phyloP scores from a whole-genome alignment of 805 yeast species.

The Metschnikowia henanensis region DNA sequence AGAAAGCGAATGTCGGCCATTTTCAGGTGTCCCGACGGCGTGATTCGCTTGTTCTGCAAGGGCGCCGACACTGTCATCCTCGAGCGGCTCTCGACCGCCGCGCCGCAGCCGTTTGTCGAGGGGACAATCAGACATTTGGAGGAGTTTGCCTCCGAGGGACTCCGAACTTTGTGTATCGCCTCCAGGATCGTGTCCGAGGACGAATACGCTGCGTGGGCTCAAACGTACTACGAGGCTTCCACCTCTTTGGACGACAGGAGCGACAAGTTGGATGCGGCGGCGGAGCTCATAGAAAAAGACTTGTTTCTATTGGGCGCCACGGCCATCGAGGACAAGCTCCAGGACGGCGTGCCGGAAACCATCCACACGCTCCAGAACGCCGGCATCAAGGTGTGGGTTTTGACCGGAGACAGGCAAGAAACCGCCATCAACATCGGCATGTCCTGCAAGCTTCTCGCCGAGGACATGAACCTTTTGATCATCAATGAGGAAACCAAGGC shows the following conservation, averaged over 20 bases:
- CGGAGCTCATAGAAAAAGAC: slow-evolving; percentile 82
- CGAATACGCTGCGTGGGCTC: slow-evolving; percentile 75
- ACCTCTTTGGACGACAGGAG: slow-evolving; percentile 76
- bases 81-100: slow-evolving; percentile 68
- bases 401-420: slow-evolving; percentile 98
- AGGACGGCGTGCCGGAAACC: slow-evolving; percentile 98
- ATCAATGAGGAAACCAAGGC: slow-evolving; percentile 83
- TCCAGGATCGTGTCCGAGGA: slow-evolving; percentile 73
- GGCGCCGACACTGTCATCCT: slow-evolving; percentile 98
- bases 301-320: slow-evolving; percentile 90
- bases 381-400: slow-evolving; percentile 95
- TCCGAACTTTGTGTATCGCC: slow-evolving; percentile 93
- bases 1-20: slow-evolving; percentile 97
- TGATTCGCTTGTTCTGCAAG: slow-evolving; percentile 83
- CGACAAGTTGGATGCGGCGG: slow-evolving; percentile 79
- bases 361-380: slow-evolving; percentile 94
- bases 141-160: slow-evolving; percentile 95
- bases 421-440: slow-evolving; percentile 98
- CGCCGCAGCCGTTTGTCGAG: slow-evolving; percentile 72
- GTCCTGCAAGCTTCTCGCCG: slow-evolving; percentile 93
- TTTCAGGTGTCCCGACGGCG: slow-evolving; percentile 92
- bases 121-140: slow-evolving; percentile 86
- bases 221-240: slow-evolving; percentile 71
- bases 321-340: slow-evolving; percentile 96
- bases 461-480: slow-evolving; percentile 91